A percentile compares a stretch with the other conserved stretches of the same genome.
phyloP scores from a whole-genome alignment of 345 rosid genomes.

The Syzygium aqueum region DNA sequence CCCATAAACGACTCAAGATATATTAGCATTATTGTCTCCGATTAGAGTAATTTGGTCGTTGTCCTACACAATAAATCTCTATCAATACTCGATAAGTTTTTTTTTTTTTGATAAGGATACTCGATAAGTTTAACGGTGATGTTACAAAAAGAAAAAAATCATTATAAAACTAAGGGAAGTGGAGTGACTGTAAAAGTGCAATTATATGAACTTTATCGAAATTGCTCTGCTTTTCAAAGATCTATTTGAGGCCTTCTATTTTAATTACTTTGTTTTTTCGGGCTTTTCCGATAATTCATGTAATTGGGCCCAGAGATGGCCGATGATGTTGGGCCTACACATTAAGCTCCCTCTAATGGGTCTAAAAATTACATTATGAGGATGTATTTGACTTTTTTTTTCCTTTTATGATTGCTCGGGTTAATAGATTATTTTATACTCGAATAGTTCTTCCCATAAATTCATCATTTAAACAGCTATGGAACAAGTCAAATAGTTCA shows the following conservation, averaged over 20 bases:
- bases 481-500: background rate
- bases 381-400: background rate
- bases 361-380: background rate
- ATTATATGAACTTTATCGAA: background rate
- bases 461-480: background rate
- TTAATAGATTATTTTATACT: too few species aligned
- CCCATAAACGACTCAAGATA: background rate
- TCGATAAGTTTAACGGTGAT: background rate
- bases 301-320: background rate
- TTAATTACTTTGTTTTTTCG: background rate
- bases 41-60: background rate
- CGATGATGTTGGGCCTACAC: background rate
- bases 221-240: background rate
- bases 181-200: background rate
- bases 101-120: too few species aligned
- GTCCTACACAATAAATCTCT: background rate
- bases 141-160: background rate
- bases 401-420: background rate
- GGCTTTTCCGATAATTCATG: background rate
- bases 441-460: background rate
- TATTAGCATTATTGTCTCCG: background rate
- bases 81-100: too few species aligned
- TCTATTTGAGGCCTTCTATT: background rate
- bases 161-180: background rate
- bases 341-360: background rate